Base-by-base conservation (phyloP, 768 basidiomycete genomes). In the Hemileccinum impolitum region DNA sequence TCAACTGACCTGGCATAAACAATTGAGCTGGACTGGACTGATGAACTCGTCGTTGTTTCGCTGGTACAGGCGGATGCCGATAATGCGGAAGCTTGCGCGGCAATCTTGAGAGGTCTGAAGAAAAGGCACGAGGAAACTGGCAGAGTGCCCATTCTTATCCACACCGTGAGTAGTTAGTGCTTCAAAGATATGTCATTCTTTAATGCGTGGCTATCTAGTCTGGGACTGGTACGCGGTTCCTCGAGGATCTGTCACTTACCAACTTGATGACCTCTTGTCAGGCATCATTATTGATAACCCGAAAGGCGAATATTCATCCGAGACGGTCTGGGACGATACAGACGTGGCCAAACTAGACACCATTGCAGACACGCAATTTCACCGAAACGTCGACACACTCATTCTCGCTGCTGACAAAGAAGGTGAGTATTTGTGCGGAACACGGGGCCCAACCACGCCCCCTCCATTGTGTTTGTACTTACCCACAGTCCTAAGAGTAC, bases 91-190 rank as follows among this genome's bases (percentile, higher is more conserved):
- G 76, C 76, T 0, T 71, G 70, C 0, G 55, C 72, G 34, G 76
- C 79, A 1, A 74, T 77, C 10, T 61, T 87, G 48, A 69, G 61
- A 12, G 84, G 85, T 1, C 50, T 80, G 60, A 80, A 76, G 67
- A 75, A 70, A 54, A 65, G 72, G 18, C 63, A 73, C 42, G 66
- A 71, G 30, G 58, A 53, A 18, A 75, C 74, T 1, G 76, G 77
- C 3, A 67, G 60, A 3, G 58, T 63, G 2, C 74, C 81, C 6
- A 70, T 73, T 48, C 69, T 81, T 10, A 84, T 88, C 15, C 81
- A 88, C 57, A 84, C 83, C 0, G 85, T 82, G 56, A 55, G 81
- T 64, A 2, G 6, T 21, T 17, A 1, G 10, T 10, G 3, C 36
- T 26, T 32, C 7, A 13, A 30, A n/a, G 14, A 17, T 11, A 6